phyloP scores from a whole-genome alignment of 2,329 filamentous ascomycete genomes.

The Cytospora schulzeri region DNA sequence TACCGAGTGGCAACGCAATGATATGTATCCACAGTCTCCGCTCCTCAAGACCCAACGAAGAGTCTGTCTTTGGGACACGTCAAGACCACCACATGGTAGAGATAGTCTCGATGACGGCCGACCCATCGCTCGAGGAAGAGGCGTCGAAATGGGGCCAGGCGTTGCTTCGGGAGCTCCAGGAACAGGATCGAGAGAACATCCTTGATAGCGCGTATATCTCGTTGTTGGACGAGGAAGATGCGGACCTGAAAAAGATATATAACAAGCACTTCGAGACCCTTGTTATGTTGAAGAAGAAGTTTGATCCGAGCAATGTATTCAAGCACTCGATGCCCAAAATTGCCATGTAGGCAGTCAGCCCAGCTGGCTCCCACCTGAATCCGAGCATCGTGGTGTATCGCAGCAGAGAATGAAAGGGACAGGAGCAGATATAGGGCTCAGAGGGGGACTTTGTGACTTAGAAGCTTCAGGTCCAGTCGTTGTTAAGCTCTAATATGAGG shows the following conservation, averaged over 20 bases:
- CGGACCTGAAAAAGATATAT: slow-evolving; percentile 36
- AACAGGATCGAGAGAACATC: slow-evolving; percentile 32
- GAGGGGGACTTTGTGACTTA: no score
- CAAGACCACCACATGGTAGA: slow-evolving; percentile 15
- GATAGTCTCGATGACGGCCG: slow-evolving; percentile 19
- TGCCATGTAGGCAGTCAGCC: neutral
- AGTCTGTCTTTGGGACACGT: slow-evolving; percentile 11
- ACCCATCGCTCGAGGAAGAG: slow-evolving; percentile 9
- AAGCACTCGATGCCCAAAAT: slow-evolving; percentile 24
- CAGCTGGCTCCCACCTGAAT: neutral
- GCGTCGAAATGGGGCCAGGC: slow-evolving; percentile 22
- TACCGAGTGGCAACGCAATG: slow-evolving; percentile 14
- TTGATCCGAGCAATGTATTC: slow-evolving; percentile 42
- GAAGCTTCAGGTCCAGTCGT: no score
- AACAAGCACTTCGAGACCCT: slow-evolving; percentile 32
- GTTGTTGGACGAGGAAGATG: slow-evolving; percentile 33
- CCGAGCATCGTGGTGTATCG: no score
- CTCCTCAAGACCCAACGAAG: slow-evolving; percentile 1
- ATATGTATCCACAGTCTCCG: slow-evolving; percentile 16
- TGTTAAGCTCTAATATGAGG: neutral
- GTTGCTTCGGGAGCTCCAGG: slow-evolving; percentile 30
- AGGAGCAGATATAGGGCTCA: neutral
- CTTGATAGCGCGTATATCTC: slow-evolving; percentile 38
- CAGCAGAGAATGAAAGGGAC: neutral
- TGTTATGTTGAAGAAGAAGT: slow-evolving; percentile 36